These are phyloP conservation scores for Trapa bicornis DNA, from an alignment of 345 rosid species.

Conservation along the genomic window DNA sequence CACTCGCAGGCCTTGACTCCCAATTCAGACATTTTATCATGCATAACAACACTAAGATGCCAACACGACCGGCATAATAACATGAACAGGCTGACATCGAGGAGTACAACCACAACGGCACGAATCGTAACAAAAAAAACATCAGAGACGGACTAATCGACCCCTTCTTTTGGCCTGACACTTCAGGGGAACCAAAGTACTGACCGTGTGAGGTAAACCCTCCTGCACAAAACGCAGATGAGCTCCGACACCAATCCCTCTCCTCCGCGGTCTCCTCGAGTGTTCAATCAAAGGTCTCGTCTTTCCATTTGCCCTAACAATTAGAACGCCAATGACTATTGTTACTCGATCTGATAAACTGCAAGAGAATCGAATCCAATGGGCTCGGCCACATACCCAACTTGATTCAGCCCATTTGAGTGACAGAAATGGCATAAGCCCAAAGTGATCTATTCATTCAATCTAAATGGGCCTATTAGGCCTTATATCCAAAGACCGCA, in stretches of 20 bases:
- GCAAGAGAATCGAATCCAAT: background rate
- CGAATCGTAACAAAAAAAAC: background rate
- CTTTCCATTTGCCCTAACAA: background rate
- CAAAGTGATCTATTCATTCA: too few relatives aligned
- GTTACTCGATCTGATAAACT: background rate
- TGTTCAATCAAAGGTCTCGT: background rate
- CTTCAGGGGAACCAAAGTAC: background rate
- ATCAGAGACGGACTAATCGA: background rate
- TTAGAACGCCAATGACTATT: background rate
- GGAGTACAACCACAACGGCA: background rate
- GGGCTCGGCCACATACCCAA: too few relatives aligned
- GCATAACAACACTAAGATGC: background rate
- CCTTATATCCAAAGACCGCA: too few relatives aligned
- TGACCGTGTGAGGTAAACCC: background rate
- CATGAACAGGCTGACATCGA: background rate
- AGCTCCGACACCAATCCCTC: background rate
- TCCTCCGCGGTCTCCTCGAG: background rate
- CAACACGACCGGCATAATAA: background rate
- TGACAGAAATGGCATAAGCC: too few relatives aligned
- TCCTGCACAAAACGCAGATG: background rate
- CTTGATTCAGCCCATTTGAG: too few relatives aligned
- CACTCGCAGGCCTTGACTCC: background rate
- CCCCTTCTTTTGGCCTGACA: background rate
- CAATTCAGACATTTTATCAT: background rate
- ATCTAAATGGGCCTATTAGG: too few relatives aligned